phyloP scores from a whole-genome alignment of 179 eudicot genomes.

The Spinacia oleracea region DNA sequence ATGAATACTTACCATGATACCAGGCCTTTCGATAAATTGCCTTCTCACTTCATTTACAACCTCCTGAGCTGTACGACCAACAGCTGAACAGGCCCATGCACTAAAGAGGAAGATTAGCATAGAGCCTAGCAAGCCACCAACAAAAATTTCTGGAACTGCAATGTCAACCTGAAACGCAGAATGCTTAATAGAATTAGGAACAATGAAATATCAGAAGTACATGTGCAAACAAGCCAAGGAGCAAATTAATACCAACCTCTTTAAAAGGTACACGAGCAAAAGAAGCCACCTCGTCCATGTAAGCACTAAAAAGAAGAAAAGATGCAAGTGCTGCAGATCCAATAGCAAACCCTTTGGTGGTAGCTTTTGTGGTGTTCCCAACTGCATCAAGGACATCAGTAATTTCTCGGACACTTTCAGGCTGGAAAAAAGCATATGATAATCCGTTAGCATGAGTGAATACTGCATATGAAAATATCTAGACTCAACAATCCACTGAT shows the following conservation, averaged over 20 bases:
- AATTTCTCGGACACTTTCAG: constrained; percentile 94
- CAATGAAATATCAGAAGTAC: constrained; percentile 11
- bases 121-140: constrained; percentile 95
- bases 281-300: constrained; percentile 96
- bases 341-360: constrained; percentile 97
- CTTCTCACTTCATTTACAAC: constrained; percentile 99
- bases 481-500: constrained; percentile 5
- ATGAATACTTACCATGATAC: constrained; percentile 72
- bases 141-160: constrained; percentile 96
- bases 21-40: constrained; percentile 97
- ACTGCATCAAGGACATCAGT: constrained; percentile 98
- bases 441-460: constrained; percentile 14
- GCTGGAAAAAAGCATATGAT: constrained; percentile 47
- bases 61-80: constrained; percentile 98
- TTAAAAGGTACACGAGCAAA: constrained; percentile 73
- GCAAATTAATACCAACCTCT: constrained; percentile 50
- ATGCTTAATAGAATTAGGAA: constrained; percentile 12
- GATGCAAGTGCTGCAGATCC: constrained; percentile 99
- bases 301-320: constrained; percentile 96
- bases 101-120: constrained; percentile 97
- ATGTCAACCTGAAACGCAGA: constrained; percentile 75
- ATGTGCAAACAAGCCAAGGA: constrained; percentile 20
- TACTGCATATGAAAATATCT: not conserved
- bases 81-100: constrained; percentile 99
- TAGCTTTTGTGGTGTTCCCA: constrained; percentile 98